These are phyloP conservation scores for Galeopsis tetrahit DNA, from an alignment of 257 asterid species.

Conservation along the genomic window DNA sequence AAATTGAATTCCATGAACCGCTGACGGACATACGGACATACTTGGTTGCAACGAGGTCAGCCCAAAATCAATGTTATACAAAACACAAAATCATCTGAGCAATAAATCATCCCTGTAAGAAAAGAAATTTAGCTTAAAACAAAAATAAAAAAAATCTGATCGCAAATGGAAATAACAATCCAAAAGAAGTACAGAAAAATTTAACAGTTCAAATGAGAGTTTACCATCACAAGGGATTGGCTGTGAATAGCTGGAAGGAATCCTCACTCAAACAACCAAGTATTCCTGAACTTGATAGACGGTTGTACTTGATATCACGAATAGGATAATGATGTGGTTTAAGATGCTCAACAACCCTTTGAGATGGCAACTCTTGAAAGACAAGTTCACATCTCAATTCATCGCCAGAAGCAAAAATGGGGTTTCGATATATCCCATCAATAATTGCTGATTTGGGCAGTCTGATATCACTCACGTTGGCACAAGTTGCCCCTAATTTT, in stretches of 20 bases:
- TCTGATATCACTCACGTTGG: constrained; percentile 62
- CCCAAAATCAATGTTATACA: not conserved
- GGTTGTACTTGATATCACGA: constrained; percentile 67
- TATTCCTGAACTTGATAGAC: constrained; percentile 43
- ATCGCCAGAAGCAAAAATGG: constrained; percentile 73
- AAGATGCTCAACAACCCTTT: constrained; percentile 48
- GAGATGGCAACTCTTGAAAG: constrained; percentile 69
- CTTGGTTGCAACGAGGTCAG: not conserved
- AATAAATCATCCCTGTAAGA: not conserved
- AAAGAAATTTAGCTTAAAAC: not conserved
- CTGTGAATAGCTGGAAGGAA: constrained; percentile 55
- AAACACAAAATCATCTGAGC: not conserved
- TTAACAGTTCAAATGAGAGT: not conserved
- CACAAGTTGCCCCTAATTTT: constrained; percentile 55
- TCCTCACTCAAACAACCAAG: constrained; percentile 75
- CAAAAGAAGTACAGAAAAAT: not conserved
- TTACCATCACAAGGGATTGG: constrained; percentile 48
- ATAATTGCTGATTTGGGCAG: constrained; percentile 75
- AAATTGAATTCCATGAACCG: not conserved
- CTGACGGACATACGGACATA: not conserved
- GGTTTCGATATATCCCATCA: constrained; percentile 46
- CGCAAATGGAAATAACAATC: not conserved
- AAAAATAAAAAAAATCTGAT: not conserved
- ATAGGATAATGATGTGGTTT: constrained; percentile 50
- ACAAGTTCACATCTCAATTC: constrained; percentile 61